Evolutionary conservation across 2,329 filamentous ascomycete species (phyloP).

Genomic region (Ceratocystis colombiana): DNA sequence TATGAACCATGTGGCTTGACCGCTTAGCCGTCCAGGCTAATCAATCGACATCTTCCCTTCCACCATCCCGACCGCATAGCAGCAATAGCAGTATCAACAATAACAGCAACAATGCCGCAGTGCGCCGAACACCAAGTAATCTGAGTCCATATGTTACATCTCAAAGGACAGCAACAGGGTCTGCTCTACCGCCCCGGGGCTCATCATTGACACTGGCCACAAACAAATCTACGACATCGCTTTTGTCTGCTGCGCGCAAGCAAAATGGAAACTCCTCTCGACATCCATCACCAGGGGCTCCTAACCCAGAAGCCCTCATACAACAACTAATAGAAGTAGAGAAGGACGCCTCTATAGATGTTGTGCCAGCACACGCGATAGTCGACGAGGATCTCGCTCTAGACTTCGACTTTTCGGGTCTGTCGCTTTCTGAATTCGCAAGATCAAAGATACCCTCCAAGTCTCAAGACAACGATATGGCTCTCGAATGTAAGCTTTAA

Average conservation of each 20-base stretch:
- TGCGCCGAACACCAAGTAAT: conserved; percentile 51
- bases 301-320: conserved; percentile 20
- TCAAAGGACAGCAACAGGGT: conserved; percentile 49
- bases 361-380: conserved; percentile 45
- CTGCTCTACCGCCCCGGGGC: conserved; percentile 35
- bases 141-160: conserved; percentile 59
- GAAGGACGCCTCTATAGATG: conserved; percentile 10
- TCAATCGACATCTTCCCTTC: conserved; percentile 43
- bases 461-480: not conserved
- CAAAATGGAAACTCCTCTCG: conserved; percentile 60
- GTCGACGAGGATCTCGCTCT: conserved; percentile 48
- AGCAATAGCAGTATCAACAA: conserved; percentile 12
- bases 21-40: conserved; percentile 63
- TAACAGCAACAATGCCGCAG: conserved; percentile 49
- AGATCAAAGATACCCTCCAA: conserved; percentile 29
- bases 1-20: conserved; percentile 74
- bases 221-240: conserved; percentile 65
- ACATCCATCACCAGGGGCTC: conserved; percentile 30
- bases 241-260: conserved; percentile 54
- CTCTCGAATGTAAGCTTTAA: conserved; percentile 20
- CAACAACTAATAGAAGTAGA: conserved; percentile 19
- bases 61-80: conserved; percentile 23
- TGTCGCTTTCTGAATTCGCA: conserved; percentile 66
- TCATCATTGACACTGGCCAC: conserved; percentile 69
- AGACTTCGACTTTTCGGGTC: conserved; percentile 66